A percentile compares a stretch with the other conserved stretches of the same genome.
phyloP scores from a whole-genome alignment of 2,329 filamentous ascomycete species.

The Zalaria obscura region DNA sequence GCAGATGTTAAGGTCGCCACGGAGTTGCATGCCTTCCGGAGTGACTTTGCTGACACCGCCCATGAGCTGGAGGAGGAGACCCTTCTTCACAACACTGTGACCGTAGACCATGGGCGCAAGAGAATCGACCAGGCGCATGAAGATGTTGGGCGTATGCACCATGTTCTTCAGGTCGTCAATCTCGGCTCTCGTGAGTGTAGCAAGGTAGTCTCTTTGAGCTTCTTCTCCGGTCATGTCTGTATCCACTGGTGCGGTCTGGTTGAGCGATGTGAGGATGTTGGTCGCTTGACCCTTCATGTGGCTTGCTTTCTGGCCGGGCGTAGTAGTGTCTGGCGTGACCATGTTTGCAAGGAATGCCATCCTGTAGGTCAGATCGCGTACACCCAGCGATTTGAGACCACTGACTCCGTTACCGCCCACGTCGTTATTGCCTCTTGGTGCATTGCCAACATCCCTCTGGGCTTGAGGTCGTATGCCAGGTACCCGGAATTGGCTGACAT shows the following conservation, averaged over 20 bases:
- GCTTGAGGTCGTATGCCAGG: constrained; percentile 75
- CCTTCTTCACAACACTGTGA: constrained; percentile 96
- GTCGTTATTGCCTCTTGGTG: constrained; percentile 54
- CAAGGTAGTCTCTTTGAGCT: constrained; percentile 74
- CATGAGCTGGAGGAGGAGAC: constrained; percentile 83
- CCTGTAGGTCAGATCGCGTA: constrained; percentile 86
- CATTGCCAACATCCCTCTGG: constrained; percentile 65
- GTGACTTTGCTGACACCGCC: constrained; percentile 90
- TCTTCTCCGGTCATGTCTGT: constrained; percentile 61
- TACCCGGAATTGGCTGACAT: constrained; percentile 86
- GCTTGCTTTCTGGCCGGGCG: constrained; percentile 55
- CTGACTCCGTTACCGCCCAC: constrained; percentile 72
- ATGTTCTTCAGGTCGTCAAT: constrained; percentile 84
- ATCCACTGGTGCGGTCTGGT: constrained; percentile 55
- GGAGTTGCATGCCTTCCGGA: constrained; percentile 83
- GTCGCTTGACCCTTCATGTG: constrained; percentile 59
- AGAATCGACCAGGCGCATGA: constrained; percentile 80
- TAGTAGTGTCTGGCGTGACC: constrained; percentile 78
- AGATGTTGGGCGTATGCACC: constrained; percentile 93
- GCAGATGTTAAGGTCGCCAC: constrained; percentile 97
- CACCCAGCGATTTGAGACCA: constrained; percentile 83
- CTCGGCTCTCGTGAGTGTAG: constrained; percentile 71
- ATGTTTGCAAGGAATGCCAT: constrained; percentile 96
- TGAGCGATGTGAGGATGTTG: constrained; percentile 75
- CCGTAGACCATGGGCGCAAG: constrained; percentile 96